Conservation (phyloP, 1,139 yeast species). For the Suhomyces terraborum region DNA sequence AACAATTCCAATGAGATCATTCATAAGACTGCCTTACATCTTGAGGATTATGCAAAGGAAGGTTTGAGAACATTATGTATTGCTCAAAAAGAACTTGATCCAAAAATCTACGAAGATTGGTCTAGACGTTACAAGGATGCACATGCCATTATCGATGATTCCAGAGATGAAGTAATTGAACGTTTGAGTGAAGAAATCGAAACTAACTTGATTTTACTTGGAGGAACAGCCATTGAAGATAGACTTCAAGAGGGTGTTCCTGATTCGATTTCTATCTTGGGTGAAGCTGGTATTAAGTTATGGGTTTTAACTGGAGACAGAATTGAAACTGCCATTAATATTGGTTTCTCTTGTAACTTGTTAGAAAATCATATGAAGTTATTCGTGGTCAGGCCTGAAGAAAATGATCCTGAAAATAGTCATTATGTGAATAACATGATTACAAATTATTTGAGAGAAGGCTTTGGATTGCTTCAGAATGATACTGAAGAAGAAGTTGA, state of each 20-base stretch:
- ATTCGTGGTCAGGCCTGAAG: constrained; percentile 53
- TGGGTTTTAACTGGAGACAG: constrained; percentile 99
- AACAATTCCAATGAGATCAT: constrained; percentile 39
- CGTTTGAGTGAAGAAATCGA: constrained; percentile 81
- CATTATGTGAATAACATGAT: constrained; percentile 38
- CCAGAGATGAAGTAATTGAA: constrained; percentile 80
- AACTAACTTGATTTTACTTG: constrained; percentile 67
- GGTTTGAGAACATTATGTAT: constrained; percentile 94
- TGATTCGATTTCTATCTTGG: constrained; percentile 80
- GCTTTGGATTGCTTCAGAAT: constrained; percentile 35
- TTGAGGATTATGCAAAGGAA: constrained; percentile 94
- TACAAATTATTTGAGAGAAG: constrained; percentile 41
- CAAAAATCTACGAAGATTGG: constrained; percentile 69
- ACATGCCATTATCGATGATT: constrained; percentile 64
- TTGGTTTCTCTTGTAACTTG: constrained; percentile 93
- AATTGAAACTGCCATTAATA: constrained; percentile 96
- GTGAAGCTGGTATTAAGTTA: constrained; percentile 88
- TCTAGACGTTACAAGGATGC: constrained; percentile 69
- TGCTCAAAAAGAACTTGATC: constrained; percentile 74
- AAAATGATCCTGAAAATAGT: constrained; percentile 23
- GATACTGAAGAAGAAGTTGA: constrained; percentile 30
- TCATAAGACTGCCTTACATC: constrained; percentile 71
- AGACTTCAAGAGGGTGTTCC: constrained; percentile 96
- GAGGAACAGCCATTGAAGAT: constrained; percentile 98
- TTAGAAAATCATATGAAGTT: constrained; percentile 86